phyloP scores from a whole-genome alignment of 1,139 yeast species.

The Lodderomyces theae region DNA sequence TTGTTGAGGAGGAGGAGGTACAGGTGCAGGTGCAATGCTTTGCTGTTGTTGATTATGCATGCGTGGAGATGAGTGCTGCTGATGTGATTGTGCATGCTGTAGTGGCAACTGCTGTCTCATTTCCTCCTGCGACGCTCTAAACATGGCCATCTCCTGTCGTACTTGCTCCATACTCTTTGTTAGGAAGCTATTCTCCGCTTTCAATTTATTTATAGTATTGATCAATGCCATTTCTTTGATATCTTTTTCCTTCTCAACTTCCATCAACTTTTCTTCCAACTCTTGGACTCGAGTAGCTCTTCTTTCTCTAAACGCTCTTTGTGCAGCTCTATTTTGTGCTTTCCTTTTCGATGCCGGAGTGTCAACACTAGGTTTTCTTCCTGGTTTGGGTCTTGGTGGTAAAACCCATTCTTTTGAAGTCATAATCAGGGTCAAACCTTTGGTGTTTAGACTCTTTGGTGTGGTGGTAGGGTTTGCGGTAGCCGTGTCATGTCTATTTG shows the following conservation, averaged over 20 bases:
- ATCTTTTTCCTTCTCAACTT: slow-evolving; percentile 64
- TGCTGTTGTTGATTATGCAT: slow-evolving; percentile 1
- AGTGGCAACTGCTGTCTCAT: slow-evolving; percentile 7
- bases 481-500: neutral
- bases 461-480: neutral
- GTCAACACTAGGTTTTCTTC: slow-evolving; percentile 77
- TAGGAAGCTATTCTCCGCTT: slow-evolving; percentile 39
- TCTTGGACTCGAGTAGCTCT: slow-evolving; percentile 63
- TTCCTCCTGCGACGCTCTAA: slow-evolving; percentile 16
- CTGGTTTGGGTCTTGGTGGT: slow-evolving; percentile 91
- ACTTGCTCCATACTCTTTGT: slow-evolving; percentile 38
- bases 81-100: slow-evolving; percentile 5
- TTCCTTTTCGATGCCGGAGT: slow-evolving; percentile 76
- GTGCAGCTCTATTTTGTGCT: slow-evolving; percentile 95
- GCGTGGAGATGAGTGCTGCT: neutral
- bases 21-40: slow-evolving; percentile 2
- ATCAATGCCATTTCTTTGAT: slow-evolving; percentile 59
- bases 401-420: slow-evolving; percentile 89
- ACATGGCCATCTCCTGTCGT: slow-evolving; percentile 22
- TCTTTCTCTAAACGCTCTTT: slow-evolving; percentile 84
- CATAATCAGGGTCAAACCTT: slow-evolving; percentile 39
- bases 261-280: slow-evolving; percentile 47
- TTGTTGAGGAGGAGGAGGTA: too few relatives aligned
- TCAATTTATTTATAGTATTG: slow-evolving; percentile 44
- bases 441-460: neutral